Conservation (phyloP, 257 asterid species). For the Osmanthus fragrans region DNA sequence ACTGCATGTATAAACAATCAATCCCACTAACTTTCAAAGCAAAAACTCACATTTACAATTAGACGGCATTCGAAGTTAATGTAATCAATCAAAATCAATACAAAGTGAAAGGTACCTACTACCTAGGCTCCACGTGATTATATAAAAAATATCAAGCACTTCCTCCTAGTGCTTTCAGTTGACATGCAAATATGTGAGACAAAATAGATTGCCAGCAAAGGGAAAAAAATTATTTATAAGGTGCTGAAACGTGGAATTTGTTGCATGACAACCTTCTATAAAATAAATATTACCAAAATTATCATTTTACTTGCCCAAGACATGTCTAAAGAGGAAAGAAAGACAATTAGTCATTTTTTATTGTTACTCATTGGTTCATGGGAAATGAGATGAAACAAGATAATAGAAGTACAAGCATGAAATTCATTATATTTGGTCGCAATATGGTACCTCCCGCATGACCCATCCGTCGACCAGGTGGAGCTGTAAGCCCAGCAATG, state of each 20-base stretch:
- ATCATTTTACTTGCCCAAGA: not conserved
- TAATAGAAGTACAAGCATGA: slow-evolving; percentile 7
- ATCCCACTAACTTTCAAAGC: not conserved
- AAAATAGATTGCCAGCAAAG: not conserved
- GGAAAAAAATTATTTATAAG: not conserved
- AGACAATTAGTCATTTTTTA: not conserved
- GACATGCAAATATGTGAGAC: not conserved
- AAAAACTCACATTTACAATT: too few relatives aligned
- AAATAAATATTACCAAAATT: not conserved
- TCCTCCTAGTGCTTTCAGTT: not conserved
- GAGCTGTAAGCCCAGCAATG: slow-evolving; percentile 99
- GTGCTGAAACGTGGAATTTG: slow-evolving; percentile 1
- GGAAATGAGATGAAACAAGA: slow-evolving; percentile 13
- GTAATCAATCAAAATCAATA: not conserved
- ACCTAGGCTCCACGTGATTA: not conserved
- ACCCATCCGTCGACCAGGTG: slow-evolving; percentile 99
- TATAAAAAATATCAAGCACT: not conserved
- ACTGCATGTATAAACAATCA: not conserved
- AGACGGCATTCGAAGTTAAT: too few relatives aligned
- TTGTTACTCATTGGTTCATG: not conserved
- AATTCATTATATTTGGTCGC: slow-evolving; percentile 12
- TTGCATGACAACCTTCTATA: not conserved
- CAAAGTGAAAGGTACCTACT: not conserved
- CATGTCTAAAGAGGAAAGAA: not conserved
- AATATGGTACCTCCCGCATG: slow-evolving; percentile 89